Conservation (phyloP, 192 early-diverging fungal species). For the Backusella tuberculispora region DNA sequence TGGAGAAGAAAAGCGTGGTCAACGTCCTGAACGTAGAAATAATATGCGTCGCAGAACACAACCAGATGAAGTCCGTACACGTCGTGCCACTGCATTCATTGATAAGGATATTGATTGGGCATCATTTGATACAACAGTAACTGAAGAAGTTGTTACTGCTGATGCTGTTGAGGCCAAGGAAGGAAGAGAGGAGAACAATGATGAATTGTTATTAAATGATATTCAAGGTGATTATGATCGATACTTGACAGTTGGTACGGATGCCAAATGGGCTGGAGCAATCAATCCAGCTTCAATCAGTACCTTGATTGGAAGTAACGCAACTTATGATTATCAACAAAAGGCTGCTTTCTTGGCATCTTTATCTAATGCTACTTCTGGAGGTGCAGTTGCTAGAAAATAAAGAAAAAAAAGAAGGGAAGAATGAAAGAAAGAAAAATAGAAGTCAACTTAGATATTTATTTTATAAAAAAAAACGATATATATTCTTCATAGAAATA, state of each 20-base stretch:
- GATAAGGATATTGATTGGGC: constrained; percentile 42
- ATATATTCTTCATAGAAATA: no score
- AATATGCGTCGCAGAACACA: background rate
- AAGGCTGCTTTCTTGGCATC: constrained; percentile 31
- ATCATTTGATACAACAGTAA: constrained; percentile 18
- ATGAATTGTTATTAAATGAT: constrained; percentile 14
- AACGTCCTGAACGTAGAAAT: background rate
- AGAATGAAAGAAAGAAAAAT: constrained; percentile 2
- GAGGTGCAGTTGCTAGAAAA: constrained; percentile 19
- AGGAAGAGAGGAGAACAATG: constrained; percentile 3
- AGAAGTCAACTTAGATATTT: background rate
- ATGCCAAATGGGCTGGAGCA: background rate
- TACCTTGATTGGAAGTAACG: constrained; percentile 34
- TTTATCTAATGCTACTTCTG: constrained; percentile 27
- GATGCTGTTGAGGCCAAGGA: constrained; percentile 15
- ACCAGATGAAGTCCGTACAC: constrained; percentile 19
- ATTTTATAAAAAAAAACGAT: background rate
- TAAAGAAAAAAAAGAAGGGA: background rate
- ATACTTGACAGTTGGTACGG: constrained; percentile 21
- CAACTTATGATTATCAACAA: constrained; percentile 28
- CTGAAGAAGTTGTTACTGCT: background rate
- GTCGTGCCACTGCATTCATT: constrained; percentile 32
- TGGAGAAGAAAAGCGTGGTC: background rate
- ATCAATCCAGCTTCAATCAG: constrained; percentile 10
- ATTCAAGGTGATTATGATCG: constrained; percentile 37